Evolutionary conservation across 495 filamentous ascomycete genomes (phyloP).

Genomic region (Cryomyces minteri): DNA sequence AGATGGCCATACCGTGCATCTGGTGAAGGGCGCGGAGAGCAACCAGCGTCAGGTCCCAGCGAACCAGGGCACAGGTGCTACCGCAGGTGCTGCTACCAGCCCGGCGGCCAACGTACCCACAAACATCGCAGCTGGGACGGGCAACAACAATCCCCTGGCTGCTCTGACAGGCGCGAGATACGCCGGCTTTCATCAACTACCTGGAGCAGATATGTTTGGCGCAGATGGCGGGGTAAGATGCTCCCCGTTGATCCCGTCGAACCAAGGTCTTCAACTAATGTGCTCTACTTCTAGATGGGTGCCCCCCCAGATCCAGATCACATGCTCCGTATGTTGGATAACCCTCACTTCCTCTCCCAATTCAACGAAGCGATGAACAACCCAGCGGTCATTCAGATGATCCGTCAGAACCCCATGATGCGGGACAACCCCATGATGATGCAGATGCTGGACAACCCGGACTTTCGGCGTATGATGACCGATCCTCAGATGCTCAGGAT

Average conservation of each 20-base stretch:
- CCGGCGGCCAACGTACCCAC: conserved; percentile 49
- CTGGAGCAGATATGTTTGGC: conserved; percentile 78
- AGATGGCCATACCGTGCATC: conserved; percentile 82
- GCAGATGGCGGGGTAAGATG: conserved; percentile 86
- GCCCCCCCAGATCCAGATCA: conserved; percentile 63
- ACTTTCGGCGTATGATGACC: conserved; percentile 89
- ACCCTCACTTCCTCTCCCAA: conserved; percentile 61
- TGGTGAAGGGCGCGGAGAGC: conserved; percentile 89
- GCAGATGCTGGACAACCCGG: conserved; percentile 66
- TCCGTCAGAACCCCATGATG: conserved; percentile 76
- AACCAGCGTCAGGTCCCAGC: conserved; percentile 52
- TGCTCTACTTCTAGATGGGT: conserved; percentile 50
- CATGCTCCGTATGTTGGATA: conserved; percentile 67
- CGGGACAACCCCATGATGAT: conserved; percentile 65
- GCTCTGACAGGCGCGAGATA: conserved; percentile 87
- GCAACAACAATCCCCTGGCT: conserved; percentile 67
- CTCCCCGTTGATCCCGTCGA: background rate
- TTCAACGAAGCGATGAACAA: conserved; percentile 94
- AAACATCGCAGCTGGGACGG: conserved; percentile 83
- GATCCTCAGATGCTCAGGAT: conserved; percentile 68
- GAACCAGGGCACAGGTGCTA: conserved; percentile 25
- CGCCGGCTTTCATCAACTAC: conserved; percentile 79
- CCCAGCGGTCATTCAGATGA: conserved; percentile 76
- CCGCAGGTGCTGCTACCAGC: conserved; percentile 31
- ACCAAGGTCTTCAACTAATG: conserved; percentile 13